Evolutionary conservation across 2,329 filamentous ascomycete genomes (phyloP), one percentile per base, ranked within the genome.

Genomic region (Tolypocladium cylindrosporum): DNA sequence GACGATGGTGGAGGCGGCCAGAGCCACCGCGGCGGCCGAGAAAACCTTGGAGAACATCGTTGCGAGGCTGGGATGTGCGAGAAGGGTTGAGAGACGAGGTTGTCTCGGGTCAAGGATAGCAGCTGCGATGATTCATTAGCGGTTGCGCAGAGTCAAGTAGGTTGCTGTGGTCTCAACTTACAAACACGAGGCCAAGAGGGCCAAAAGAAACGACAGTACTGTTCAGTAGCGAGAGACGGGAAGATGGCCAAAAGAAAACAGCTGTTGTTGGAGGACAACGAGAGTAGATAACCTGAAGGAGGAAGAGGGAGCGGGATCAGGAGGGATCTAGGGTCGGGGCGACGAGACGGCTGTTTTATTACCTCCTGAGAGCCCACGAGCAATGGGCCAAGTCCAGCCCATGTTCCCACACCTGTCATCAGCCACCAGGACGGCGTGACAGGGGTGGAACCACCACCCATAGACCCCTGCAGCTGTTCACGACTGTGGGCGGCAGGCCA

Each of bases 1-100:
- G 59, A 75, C 80, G 63, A 82, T 63, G 60, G 71, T 66, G 48
- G 77, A 74, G 60, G 80, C 75, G 63, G 79, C 76, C 16, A 84
- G 71, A 62, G 76, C 75, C 73, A 80, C 68, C 41, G 75, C 72
- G 56, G 78, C 73, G 60, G 73, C 66, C 57, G 75, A 73, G 59
- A 80, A 60, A 56, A 77, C 55, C 68, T 78, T 81, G 71, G 75
- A 70, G 61, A 80, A 67, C 72, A 74, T 74, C 19, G 9, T 37
- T 52, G 48, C 48, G 27, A 36, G 27, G 19, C 40, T 7, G n/a
- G n/a, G 41, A 43, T 43, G 41, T 42, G n/a, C 41, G n/a, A 21
- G 10, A 48, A 55, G 31, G 54, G 16, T 13, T 14, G 1, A 34
- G 41, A 24, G 54, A 11, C 7, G 24, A 24, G 8, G 4, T 9